Evolutionary conservation across 2,329 filamentous ascomycete genomes (phyloP).

Genomic region (Blastomyces gilchristii): DNA sequence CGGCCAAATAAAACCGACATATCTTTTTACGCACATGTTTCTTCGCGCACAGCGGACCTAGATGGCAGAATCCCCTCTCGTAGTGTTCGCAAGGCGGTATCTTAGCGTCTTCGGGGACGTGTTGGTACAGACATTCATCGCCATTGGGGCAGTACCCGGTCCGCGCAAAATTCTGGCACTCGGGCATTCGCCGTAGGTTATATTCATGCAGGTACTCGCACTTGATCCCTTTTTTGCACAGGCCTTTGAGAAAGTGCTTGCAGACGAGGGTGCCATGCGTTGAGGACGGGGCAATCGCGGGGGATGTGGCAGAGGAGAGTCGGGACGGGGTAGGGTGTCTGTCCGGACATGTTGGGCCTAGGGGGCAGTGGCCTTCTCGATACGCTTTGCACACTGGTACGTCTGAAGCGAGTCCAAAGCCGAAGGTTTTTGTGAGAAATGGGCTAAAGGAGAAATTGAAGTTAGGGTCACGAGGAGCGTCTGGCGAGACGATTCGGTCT

Average conservation of each 20-base stretch:
- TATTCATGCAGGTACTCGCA: conserved; percentile 99
- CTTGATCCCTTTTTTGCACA: conserved; percentile 93
- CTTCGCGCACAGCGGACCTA: conserved; percentile 78
- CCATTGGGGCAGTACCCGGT: conserved; percentile 94
- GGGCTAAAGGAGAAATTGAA: conserved; percentile 70
- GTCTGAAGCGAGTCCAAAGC: conserved; percentile 70
- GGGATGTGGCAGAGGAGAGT: conserved; percentile 35
- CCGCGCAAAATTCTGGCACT: conserved; percentile 91
- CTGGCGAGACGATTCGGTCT: conserved; percentile 27
- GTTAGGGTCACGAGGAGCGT: conserved; percentile 27
- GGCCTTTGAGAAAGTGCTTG: conserved; percentile 95
- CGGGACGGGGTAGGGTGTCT: conserved; percentile 53
- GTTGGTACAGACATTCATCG: conserved; percentile 89
- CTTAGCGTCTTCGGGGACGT: conserved; percentile 73
- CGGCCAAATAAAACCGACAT: conserved; percentile 78
- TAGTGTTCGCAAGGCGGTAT: conserved; percentile 80
- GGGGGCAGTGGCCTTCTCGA: conserved; percentile 73
- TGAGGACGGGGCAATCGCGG: conserved; percentile 32
- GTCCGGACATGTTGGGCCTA: conserved; percentile 75
- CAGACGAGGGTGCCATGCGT: conserved; percentile 61
- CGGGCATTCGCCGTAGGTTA: conserved; percentile 94
- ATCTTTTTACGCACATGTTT: conserved; percentile 74
- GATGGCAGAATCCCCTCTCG: conserved; percentile 85
- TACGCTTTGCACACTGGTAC: conserved; percentile 79
- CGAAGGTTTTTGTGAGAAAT: conserved; percentile 72